Evolutionary conservation across 2,329 filamentous ascomycete species (phyloP).

Genomic region (Hypoxylon sp.): DNA sequence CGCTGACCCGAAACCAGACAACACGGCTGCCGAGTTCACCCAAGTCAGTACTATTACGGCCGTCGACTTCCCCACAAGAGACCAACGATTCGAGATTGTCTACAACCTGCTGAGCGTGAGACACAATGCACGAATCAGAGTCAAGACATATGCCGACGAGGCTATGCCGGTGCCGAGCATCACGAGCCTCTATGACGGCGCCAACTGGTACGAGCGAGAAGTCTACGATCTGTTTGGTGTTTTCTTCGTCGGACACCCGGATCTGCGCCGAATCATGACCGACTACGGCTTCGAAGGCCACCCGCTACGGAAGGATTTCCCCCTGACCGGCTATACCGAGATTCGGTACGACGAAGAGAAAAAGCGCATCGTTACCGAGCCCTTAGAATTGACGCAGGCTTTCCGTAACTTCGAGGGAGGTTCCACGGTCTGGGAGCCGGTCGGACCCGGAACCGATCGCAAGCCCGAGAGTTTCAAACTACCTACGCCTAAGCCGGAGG

Average conservation of each 20-base stretch:
- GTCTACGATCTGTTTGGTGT: slow-evolving; percentile 98
- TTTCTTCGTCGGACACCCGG: slow-evolving; percentile 95
- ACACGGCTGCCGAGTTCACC: slow-evolving; percentile 97
- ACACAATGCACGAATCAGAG: slow-evolving; percentile 94
- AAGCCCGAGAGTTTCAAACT: slow-evolving; percentile 93
- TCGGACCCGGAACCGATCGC: slow-evolving; percentile 77
- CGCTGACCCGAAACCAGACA: slow-evolving; percentile 67
- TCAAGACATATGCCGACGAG: slow-evolving; percentile 99
- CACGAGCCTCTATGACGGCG: slow-evolving; percentile 88
- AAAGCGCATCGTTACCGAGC: slow-evolving; percentile 99
- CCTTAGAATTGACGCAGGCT: slow-evolving; percentile 95
- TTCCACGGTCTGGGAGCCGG: slow-evolving; percentile 75
- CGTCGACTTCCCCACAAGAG: slow-evolving; percentile 94
- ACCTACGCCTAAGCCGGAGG: slow-evolving; percentile 94
- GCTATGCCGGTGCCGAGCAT: slow-evolving; percentile 92
- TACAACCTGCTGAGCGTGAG: slow-evolving; percentile 97
- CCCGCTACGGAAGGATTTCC: slow-evolving; percentile 97
- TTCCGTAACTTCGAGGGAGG: slow-evolving; percentile 99
- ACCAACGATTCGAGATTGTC: slow-evolving; percentile 96
- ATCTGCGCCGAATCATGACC: slow-evolving; percentile 97
- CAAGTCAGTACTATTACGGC: slow-evolving; percentile 92
- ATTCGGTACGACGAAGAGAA: slow-evolving; percentile 99
- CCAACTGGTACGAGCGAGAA: slow-evolving; percentile 99
- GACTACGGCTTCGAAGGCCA: slow-evolving; percentile 99
- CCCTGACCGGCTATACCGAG: slow-evolving; percentile 97